phyloP scores from a whole-genome alignment of 2,329 filamentous ascomycete species.

The Dryadomyces quercus-mongolicae region DNA sequence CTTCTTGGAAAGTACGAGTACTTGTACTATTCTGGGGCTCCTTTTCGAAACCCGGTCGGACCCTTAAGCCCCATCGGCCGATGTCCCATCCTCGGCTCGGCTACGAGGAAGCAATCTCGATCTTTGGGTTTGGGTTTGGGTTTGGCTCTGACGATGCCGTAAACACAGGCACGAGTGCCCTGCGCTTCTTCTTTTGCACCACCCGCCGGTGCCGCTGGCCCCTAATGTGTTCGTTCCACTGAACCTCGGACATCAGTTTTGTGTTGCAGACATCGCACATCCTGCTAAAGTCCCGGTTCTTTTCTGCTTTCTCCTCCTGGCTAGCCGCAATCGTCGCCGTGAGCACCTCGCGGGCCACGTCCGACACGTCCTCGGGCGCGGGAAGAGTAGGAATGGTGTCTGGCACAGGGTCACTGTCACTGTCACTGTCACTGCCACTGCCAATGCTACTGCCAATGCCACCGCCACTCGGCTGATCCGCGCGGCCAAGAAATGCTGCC shows the following conservation, averaged over 20 bases:
- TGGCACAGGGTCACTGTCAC: too few relatives aligned
- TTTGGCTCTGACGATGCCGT: background rate
- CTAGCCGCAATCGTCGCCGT: constrained; percentile 30
- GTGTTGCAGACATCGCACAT: constrained; percentile 65
- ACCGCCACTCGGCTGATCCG: too few relatives aligned
- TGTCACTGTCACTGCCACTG: too few relatives aligned
- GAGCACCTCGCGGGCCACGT: constrained; percentile 40
- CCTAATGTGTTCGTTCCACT: constrained; percentile 33
- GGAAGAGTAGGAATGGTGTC: constrained; percentile 27
- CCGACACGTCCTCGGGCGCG: constrained; percentile 33
- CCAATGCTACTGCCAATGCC: too few relatives aligned
- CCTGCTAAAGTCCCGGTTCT: constrained; percentile 39
- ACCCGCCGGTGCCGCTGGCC: constrained; percentile 25
- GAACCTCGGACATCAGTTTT: constrained; percentile 42
- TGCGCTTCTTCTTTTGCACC: constrained; percentile 16
- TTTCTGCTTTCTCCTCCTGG: constrained; percentile 18
- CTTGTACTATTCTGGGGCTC: too few relatives aligned
- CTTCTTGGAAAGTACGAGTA: too few relatives aligned
- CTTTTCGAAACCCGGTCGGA: too few relatives aligned
- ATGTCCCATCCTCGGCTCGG: too few relatives aligned
- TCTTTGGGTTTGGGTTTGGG: background rate
- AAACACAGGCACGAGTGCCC: constrained; percentile 15
- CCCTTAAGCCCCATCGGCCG: too few relatives aligned
- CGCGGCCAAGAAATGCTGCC: constrained; percentile 42
- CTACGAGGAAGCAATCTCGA: too few relatives aligned